Evolutionary conservation across 1,284 basidiomycete species (phyloP).

Genomic region (Quambalaria eucalypti): DNA sequence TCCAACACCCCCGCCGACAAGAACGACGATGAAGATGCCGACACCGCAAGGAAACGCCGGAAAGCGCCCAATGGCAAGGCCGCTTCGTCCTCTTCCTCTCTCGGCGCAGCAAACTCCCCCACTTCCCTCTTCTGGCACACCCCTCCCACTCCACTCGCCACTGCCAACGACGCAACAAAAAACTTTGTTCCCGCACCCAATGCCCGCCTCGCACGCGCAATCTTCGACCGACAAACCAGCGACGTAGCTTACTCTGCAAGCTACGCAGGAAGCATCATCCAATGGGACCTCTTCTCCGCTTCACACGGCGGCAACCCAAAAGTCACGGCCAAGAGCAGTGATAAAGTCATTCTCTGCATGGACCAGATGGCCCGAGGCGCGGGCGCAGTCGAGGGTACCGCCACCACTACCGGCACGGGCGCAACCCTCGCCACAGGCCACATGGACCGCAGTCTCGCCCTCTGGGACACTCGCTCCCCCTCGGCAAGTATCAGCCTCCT

Average conservation of each 20-base stretch:
- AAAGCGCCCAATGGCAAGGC: constrained; percentile 12
- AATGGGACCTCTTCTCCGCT: constrained; percentile 30
- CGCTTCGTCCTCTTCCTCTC: not conserved
- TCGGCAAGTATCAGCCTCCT: constrained; percentile 3
- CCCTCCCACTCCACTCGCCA: constrained; percentile 2
- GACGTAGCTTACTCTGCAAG: constrained; percentile 24
- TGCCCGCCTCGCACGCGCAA: constrained; percentile 16
- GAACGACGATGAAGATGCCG: constrained; percentile 11
- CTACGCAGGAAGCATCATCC: constrained; percentile 35
- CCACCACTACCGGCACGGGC: too few species aligned
- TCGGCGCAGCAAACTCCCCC: not conserved
- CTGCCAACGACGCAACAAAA: not conserved
- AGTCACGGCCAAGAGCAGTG: constrained; percentile 8
- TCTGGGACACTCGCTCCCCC: constrained; percentile 35
- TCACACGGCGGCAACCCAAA: constrained; percentile 7
- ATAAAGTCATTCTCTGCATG: constrained; percentile 29
- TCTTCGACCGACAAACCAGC: constrained; percentile 12
- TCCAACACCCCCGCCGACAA: constrained; percentile 1
- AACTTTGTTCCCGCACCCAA: not conserved
- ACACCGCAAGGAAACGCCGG: constrained; percentile 9
- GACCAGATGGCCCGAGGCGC: constrained; percentile 12
- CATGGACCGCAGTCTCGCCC: constrained; percentile 31
- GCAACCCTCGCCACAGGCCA: constrained; percentile 22
- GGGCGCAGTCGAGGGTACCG: not conserved
- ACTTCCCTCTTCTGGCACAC: constrained; percentile 15